Percentiles rank a stretch among this genome's conserved stretches.
Evolutionary conservation across 352 stramenopile genomes (phyloP).

Genomic region (Phytophthora citricola): DNA sequence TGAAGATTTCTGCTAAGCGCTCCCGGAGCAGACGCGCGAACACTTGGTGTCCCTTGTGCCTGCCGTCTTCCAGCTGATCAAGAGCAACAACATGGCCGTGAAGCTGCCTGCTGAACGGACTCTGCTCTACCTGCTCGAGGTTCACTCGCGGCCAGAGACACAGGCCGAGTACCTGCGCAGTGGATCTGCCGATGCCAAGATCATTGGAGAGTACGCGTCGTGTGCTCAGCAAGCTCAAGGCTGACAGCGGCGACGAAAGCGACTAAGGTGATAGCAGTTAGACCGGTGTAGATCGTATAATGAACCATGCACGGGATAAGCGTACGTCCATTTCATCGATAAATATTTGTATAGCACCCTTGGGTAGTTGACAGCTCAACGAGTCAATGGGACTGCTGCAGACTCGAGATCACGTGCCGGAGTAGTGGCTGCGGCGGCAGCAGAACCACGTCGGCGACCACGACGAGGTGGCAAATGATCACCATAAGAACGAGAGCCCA

Average conservation of each 20-base stretch:
- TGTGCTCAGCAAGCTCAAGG: constrained; percentile 88
- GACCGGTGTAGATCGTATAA: constrained; percentile 15
- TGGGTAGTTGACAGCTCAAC: constrained; percentile 20
- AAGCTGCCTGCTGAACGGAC: constrained; percentile 88
- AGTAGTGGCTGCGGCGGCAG: constrained; percentile 22
- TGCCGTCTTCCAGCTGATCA: constrained; percentile 84
- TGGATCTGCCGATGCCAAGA: constrained; percentile 72
- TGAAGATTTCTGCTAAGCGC: constrained; percentile 78
- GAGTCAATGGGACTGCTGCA: constrained; percentile 29
- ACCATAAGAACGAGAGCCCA: constrained; percentile 33
- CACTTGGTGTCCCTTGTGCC: constrained; percentile 74
- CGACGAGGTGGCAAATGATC: constrained; percentile 34
- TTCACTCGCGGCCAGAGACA: constrained; percentile 84
- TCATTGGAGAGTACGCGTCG: constrained; percentile 90
- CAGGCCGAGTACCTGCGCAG: constrained; percentile 71
- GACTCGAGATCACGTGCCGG: constrained; percentile 31
- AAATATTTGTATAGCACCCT: constrained; percentile 30
- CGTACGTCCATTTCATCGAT: constrained; percentile 35
- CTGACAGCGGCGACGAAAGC: constrained; percentile 86
- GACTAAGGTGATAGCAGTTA: constrained; percentile 47
- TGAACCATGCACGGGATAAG: constrained; percentile 20
- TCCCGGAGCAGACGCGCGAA: constrained; percentile 58
- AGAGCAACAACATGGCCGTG: constrained; percentile 89
- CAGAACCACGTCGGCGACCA: constrained; percentile 24
- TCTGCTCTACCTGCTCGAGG: constrained; percentile 88